phyloP scores from a whole-genome alignment of 345 rosid species.

The Populus simonii region DNA sequence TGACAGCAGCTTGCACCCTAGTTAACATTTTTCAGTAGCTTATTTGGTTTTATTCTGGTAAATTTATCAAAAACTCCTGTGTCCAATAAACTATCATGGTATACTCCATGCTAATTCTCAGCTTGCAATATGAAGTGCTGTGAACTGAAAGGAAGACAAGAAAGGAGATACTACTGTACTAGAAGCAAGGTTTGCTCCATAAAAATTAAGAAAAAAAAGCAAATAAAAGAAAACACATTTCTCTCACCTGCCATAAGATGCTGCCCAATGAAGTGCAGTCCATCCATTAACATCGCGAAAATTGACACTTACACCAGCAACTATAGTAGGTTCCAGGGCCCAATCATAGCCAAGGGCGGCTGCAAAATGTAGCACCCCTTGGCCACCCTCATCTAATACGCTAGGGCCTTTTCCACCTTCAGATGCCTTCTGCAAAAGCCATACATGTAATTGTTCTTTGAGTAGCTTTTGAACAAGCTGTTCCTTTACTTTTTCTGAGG shows the following conservation, averaged over 20 bases:
- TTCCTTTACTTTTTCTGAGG: constrained; percentile 45
- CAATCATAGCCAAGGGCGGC: constrained; percentile 96
- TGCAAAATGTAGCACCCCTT: constrained; percentile 89
- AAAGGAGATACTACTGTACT: neutral
- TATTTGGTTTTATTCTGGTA: neutral
- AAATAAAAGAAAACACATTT: constrained; percentile 5
- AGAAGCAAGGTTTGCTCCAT: neutral
- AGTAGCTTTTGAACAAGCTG: constrained; percentile 60
- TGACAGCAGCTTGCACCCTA: neutral
- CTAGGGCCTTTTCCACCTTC: constrained; percentile 91
- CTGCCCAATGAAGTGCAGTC: constrained; percentile 99
- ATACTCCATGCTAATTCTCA: neutral
- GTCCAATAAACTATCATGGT: neutral
- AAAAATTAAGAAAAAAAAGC: too few relatives aligned
- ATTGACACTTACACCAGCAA: constrained; percentile 82
- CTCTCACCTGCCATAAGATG: constrained; percentile 80
- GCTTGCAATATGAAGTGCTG: neutral
- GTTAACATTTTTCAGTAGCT: neutral
- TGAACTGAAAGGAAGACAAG: constrained; percentile 1
- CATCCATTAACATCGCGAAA: constrained; percentile 92
- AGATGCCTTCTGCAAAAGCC: constrained; percentile 74
- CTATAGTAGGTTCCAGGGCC: constrained; percentile 78
- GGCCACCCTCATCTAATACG: constrained; percentile 80
- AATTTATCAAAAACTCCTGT: neutral
- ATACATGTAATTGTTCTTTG: constrained; percentile 67